Base-by-base conservation (phyloP, 2,329 filamentous ascomycete genomes). In the Didymella lethalis region DNA sequence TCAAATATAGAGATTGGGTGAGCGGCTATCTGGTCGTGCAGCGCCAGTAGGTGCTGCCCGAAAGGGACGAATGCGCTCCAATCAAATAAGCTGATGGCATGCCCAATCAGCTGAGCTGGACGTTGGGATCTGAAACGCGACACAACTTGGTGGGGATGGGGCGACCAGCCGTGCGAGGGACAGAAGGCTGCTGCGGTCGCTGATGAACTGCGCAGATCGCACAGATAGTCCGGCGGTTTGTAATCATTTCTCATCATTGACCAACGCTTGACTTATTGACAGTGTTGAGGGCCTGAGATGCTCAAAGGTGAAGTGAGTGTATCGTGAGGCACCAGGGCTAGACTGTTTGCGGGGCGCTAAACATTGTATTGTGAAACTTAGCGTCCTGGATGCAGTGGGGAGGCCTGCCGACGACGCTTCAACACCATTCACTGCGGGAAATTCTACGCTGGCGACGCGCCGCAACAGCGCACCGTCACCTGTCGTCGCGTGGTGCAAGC, bases 401-500 rank as follows among this genome's bases (percentile, higher is more conserved):
- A 41, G 29, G 52, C 28, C 16, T 48, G 36, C 52, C 54, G 47
- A 57, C 54, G 34, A 51, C 49, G 68, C 64, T 49, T 64, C 64
- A 60, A 61, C 62, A 61, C 58, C 64, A 63, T 58, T 65, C 65
- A 56, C 58, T 57, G 46, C 57, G 54, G 55, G 49, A 59, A 46
- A 50, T 48, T 62, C 48, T 61, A 56, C 46, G 47, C 58, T 66
- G 57, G 63, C 67, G 59, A 72, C 69, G 71, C 74, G 71, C 71
- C 67, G 60, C 54, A 40, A 40, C 57, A 66, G 64, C 65, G 48
- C 69, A 61, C 65, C 54, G 52, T 65, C 61, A 66, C 75, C 74
- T 75, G 64, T 77, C 68, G 67, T 75, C 67, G 68, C 59, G 59
- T 69, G 45, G 61, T 64, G 61, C 68, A 53, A 62, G 60, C 43